phyloP scores from a whole-genome alignment of 179 eudicot genomes.

The Silene coronaria region DNA sequence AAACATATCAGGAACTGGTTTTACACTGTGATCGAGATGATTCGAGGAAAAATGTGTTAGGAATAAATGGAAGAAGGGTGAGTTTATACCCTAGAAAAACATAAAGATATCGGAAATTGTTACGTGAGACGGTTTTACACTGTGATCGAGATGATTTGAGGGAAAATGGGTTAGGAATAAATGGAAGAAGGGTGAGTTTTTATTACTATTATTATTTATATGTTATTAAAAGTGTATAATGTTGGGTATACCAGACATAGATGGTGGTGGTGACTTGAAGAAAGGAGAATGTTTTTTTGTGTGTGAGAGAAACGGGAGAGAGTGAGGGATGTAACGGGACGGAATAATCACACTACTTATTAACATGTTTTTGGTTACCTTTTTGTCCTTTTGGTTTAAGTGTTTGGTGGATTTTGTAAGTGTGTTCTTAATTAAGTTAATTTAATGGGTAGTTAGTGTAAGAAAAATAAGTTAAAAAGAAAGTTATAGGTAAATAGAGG shows the following conservation, averaged over 20 bases:
- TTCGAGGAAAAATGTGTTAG: neutral
- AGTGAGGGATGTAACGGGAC: constrained; percentile 25
- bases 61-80: neutral
- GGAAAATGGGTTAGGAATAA: neutral
- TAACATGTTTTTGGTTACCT: neutral
- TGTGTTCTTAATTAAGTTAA: too few species aligned
- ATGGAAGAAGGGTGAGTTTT: neutral
- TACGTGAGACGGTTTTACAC: too few species aligned
- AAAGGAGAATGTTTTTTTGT: constrained; percentile 16
- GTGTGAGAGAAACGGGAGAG: constrained; percentile 23
- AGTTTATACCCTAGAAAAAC: neutral
- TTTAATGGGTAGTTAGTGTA: neutral
- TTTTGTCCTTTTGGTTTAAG: neutral
- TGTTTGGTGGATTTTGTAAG: neutral
- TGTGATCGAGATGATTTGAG: too few species aligned
- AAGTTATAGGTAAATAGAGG: too few species aligned
- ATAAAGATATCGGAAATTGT: neutral
- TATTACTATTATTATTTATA: neutral
- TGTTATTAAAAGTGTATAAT: neutral
- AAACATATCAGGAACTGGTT: neutral
- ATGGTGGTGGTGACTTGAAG: constrained; percentile 32
- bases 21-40: too few species aligned
- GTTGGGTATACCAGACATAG: constrained; percentile 22
- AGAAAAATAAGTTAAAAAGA: too few species aligned
- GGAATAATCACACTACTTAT: constrained; percentile 28